phyloP scores from a whole-genome alignment of 2,329 filamentous ascomycete genomes.

The Alternaria sp. region DNA sequence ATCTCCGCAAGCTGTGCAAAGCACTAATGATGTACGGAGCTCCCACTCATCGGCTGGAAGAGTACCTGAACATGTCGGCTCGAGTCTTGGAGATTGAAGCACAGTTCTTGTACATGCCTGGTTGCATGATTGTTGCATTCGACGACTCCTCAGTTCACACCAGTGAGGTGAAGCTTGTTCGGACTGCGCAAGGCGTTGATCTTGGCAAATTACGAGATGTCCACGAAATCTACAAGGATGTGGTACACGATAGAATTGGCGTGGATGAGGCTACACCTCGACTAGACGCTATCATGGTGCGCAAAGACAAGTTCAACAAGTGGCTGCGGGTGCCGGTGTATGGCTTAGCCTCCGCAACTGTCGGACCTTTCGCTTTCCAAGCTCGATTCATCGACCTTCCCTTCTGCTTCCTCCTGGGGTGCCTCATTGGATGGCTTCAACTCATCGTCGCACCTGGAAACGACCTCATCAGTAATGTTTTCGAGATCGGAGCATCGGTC shows the following conservation, averaged over 20 bases:
- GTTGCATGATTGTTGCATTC: constrained; percentile 94
- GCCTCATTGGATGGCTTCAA: constrained; percentile 76
- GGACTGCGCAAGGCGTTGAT: constrained; percentile 73
- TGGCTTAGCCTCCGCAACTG: constrained; percentile 76
- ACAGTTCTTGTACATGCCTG: constrained; percentile 88
- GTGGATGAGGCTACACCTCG: constrained; percentile 73
- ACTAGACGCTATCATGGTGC: constrained; percentile 69
- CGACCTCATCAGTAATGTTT: constrained; percentile 68
- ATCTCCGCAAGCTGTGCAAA: constrained; percentile 83
- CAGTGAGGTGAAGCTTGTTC: constrained; percentile 79
- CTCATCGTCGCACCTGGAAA: constrained; percentile 77
- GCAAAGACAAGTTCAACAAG: constrained; percentile 61
- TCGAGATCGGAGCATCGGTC: constrained; percentile 60
- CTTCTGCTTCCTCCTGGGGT: constrained; percentile 77
- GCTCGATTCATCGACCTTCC: constrained; percentile 80
- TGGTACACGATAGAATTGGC: constrained; percentile 78
- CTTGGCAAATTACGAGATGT: constrained; percentile 77
- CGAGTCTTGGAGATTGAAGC: constrained; percentile 88
- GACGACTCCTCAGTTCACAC: constrained; percentile 77
- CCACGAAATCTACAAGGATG: constrained; percentile 81
- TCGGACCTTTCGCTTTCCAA: constrained; percentile 82
- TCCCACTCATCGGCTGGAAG: constrained; percentile 88
- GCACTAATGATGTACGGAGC: constrained; percentile 91
- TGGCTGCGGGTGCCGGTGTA: constrained; percentile 69
- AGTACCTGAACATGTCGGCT: constrained; percentile 90